Percentiles rank a stretch among this genome's conserved stretches.
Evolutionary conservation across 306 rosid genomes (phyloP).

Genomic region (Prunus padus): DNA sequence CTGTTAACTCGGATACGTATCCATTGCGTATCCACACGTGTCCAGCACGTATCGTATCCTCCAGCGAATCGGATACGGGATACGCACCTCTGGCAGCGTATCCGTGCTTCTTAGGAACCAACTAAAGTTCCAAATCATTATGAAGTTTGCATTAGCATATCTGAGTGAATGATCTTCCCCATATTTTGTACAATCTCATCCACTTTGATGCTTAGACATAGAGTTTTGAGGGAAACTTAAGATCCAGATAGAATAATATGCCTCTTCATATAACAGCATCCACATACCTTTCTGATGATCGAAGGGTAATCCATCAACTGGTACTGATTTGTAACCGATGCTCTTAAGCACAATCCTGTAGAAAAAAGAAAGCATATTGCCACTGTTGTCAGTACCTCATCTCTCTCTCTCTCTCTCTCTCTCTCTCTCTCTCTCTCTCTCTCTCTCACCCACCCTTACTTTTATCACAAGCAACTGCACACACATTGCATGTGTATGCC

Average conservation of each 20-base stretch:
- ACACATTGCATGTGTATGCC: not conserved
- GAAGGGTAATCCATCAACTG: slow-evolving; percentile 80
- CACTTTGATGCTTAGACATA: not conserved
- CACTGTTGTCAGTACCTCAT: slow-evolving; percentile 7
- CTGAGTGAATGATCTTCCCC: not conserved
- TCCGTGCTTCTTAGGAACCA: not conserved
- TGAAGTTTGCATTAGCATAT: not conserved
- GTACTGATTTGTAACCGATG: slow-evolving; percentile 90
- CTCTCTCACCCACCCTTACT: not conserved
- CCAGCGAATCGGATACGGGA: too few relatives aligned
- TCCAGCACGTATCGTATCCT: too few relatives aligned
- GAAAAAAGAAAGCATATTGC: slow-evolving; percentile 22
- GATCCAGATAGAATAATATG: not conserved
- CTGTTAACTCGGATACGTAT: too few relatives aligned
- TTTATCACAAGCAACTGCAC: not conserved
- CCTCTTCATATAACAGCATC: not conserved
- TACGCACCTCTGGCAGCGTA: too few relatives aligned
- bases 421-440: not conserved
- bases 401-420: not conserved
- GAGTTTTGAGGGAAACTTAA: not conserved
- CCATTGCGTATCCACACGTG: too few relatives aligned
- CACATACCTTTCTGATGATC: slow-evolving; percentile 68
- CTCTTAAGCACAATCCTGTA: slow-evolving; percentile 84
- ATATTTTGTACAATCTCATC: not conserved
- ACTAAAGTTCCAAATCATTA: not conserved